Percentiles rank a stretch among this genome's conserved stretches.
Evolutionary conservation across 2,329 filamentous ascomycete genomes (phyloP).

Genomic region (Periconia digitata): DNA sequence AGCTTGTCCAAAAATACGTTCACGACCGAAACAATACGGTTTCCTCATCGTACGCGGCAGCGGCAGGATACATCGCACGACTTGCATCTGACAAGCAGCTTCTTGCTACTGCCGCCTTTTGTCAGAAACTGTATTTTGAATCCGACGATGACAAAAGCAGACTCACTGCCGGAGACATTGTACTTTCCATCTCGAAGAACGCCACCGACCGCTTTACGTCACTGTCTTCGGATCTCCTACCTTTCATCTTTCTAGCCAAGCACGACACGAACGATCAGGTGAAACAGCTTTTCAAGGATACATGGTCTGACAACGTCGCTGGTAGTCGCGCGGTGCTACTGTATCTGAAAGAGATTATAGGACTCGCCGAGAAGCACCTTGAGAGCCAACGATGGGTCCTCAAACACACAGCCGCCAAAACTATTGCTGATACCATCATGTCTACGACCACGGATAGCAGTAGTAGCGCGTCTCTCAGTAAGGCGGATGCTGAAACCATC

Average conservation of each 20-base stretch:
- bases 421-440: constrained; percentile 72
- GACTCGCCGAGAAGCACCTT: constrained; percentile 67
- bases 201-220: constrained; percentile 85
- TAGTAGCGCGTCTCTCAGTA: constrained; percentile 55
- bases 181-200: constrained; percentile 79
- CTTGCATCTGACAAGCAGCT: constrained; percentile 62
- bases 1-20: constrained; percentile 75
- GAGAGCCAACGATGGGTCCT: constrained; percentile 85
- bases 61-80: constrained; percentile 81
- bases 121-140: constrained; percentile 74
- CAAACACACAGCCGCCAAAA: constrained; percentile 83
- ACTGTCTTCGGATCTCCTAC: constrained; percentile 73
- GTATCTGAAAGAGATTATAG: constrained; percentile 80
- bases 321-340: constrained; percentile 78
- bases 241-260: constrained; percentile 84
- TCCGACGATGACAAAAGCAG: constrained; percentile 76
- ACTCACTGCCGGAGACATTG: constrained; percentile 77
- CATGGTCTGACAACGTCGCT: constrained; percentile 90
- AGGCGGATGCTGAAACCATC: constrained; percentile 61
- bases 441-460: constrained; percentile 53
- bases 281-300: constrained; percentile 75
- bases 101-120: constrained; percentile 56
- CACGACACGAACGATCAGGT: constrained; percentile 84
- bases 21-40: constrained; percentile 94
- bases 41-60: constrained; percentile 81